phyloP scores from a whole-genome alignment of 2,329 filamentous ascomycete genomes.

The Emergomyces pasteurianus region DNA sequence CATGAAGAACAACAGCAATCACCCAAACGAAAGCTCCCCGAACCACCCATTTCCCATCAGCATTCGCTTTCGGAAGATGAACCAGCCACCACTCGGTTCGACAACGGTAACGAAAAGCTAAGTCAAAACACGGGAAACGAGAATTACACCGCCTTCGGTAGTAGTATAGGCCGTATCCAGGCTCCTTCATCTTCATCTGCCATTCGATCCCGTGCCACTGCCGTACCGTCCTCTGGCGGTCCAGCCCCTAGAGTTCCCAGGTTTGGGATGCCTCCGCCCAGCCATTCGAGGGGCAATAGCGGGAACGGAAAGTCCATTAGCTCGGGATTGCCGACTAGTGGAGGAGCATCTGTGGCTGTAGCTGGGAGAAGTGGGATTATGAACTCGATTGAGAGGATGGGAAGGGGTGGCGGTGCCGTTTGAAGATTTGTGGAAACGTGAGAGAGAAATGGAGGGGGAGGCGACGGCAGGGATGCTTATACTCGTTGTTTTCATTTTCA shows the following conservation, averaged over 20 bases:
- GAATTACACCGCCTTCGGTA: neutral
- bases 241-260: slow-evolving; percentile 21
- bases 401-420: slow-evolving; percentile 31
- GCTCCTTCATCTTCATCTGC: slow-evolving; percentile 14
- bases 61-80: neutral
- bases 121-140: neutral
- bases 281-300: slow-evolving; percentile 25
- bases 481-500: neutral
- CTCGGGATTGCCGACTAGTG: slow-evolving; percentile 12
- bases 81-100: neutral
- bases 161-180: slow-evolving; percentile 4
- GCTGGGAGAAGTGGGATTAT: slow-evolving; percentile 59
- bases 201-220: slow-evolving; percentile 15
- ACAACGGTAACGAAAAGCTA: neutral
- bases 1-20: neutral
- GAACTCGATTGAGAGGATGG: slow-evolving; percentile 82
- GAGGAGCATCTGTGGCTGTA: slow-evolving; percentile 25
- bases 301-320: slow-evolving; percentile 8
- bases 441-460: neutral
- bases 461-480: neutral
- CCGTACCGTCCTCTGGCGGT: slow-evolving; percentile 10
- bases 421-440: neutral
- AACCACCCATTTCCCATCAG: neutral
- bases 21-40: neutral
- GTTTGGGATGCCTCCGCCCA: slow-evolving; percentile 19